phyloP scores from a whole-genome alignment of 2,329 filamentous ascomycete species.

The Leptographium flavum region DNA sequence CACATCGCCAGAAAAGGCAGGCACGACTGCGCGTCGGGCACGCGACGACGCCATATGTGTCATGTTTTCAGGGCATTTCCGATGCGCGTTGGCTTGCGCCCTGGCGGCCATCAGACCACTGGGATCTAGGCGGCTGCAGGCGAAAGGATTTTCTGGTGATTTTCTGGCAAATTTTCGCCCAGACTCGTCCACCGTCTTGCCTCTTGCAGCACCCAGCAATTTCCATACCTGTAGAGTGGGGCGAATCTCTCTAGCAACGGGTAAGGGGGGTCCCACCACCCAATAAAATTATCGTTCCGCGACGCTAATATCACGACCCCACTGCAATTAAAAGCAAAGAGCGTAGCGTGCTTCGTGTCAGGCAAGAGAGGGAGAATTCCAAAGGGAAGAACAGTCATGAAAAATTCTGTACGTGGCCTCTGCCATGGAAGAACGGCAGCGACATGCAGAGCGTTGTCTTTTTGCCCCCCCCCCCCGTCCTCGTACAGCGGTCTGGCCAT shows the following conservation, averaged over 20 bases:
- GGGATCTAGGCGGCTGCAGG: background rate
- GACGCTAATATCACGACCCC: slow-evolving; percentile 11
- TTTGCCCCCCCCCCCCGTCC: background rate
- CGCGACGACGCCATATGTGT: too few relatives aligned
- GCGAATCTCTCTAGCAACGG: slow-evolving; percentile 3
- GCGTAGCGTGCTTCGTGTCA: background rate
- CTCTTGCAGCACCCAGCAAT: background rate
- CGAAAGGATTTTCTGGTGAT: background rate
- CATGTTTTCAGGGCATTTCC: too few relatives aligned
- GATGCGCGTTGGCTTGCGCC: too few relatives aligned
- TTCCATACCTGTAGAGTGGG: background rate
- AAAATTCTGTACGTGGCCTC: too few relatives aligned
- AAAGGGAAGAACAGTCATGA: background rate
- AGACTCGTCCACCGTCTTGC: too few relatives aligned
- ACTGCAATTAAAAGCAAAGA: slow-evolving; percentile 12
- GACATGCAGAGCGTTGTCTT: background rate
- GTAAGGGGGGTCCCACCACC: slow-evolving; percentile 4
- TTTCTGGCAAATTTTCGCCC: too few relatives aligned
- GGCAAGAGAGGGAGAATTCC: background rate
- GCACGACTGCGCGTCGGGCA: too few relatives aligned
- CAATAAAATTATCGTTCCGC: slow-evolving; percentile 12
- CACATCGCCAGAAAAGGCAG: too few relatives aligned
- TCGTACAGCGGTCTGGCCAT: background rate
- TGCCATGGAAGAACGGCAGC: too few relatives aligned
- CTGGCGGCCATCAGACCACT: background rate